A percentile compares a stretch with the other conserved stretches of the same genome.
These are phyloP conservation scores for Cladosporium sp. DNA, from an alignment of 2,329 filamentous ascomycete species.

Conservation along the genomic window DNA sequence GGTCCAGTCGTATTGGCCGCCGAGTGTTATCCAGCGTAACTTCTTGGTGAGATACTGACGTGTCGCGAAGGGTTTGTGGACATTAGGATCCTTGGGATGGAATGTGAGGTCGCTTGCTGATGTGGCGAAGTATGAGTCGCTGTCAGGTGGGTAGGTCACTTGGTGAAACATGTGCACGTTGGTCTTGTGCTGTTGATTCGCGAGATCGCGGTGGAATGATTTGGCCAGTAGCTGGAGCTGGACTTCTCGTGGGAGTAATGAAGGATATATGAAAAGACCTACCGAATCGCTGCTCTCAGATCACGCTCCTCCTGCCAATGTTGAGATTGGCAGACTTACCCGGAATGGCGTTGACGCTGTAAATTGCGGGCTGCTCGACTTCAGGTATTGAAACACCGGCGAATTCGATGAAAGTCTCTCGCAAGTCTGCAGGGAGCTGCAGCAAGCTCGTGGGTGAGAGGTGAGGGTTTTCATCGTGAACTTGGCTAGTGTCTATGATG, in stretches of 20 bases:
- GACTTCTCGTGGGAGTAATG: constrained; percentile 63
- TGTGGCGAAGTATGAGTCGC: constrained; percentile 51
- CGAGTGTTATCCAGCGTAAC: constrained; percentile 89
- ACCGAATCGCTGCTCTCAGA: constrained; percentile 26
- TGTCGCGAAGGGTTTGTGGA: constrained; percentile 72
- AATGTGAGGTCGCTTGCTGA: constrained; percentile 27
- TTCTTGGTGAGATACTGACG: constrained; percentile 70
- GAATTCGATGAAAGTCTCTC: constrained; percentile 19
- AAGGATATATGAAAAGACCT: constrained; percentile 74
- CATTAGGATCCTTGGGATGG: constrained; percentile 61
- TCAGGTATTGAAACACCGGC: neutral
- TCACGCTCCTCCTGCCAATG: constrained; percentile 1
- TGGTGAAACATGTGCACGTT: constrained; percentile 85
- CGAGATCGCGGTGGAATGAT: constrained; percentile 74
- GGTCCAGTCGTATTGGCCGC: constrained; percentile 96
- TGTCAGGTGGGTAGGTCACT: constrained; percentile 56
- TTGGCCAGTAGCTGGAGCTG: constrained; percentile 68
- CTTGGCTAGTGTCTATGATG: constrained; percentile 45
- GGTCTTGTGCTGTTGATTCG: constrained; percentile 70
- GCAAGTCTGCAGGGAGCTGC: constrained; percentile 15
- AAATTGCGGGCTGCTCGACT: constrained; percentile 27
- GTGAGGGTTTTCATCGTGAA: constrained; percentile 33
- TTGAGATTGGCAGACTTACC: constrained; percentile 47
- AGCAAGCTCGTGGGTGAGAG: neutral
- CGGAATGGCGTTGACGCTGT: constrained; percentile 63